A percentile compares a stretch with the other conserved stretches of the same genome.
Conservation (phyloP, 805 yeast species). For the Lachancea waltii region DNA sequence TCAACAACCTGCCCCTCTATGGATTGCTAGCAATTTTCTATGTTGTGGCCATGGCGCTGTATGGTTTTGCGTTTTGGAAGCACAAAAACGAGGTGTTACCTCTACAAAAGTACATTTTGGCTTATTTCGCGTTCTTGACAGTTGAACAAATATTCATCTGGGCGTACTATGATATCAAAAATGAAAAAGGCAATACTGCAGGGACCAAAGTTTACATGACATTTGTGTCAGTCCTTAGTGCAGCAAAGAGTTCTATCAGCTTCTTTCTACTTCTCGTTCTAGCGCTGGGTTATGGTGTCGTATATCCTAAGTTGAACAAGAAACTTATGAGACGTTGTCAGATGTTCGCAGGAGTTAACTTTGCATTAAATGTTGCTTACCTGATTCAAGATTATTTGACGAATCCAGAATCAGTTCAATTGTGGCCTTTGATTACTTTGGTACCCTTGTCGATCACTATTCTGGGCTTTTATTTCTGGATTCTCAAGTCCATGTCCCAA, state of each 20-base stretch:
- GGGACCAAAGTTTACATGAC: conserved; percentile 70
- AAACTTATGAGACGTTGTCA: conserved; percentile 67
- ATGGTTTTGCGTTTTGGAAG: conserved; percentile 77
- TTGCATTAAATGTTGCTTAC: conserved; percentile 47
- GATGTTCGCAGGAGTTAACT: conserved; percentile 50
- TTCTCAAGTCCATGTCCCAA: conserved; percentile 61
- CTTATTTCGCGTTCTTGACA: conserved; percentile 74
- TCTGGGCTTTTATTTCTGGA: conserved; percentile 65
- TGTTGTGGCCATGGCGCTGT: conserved; percentile 72
- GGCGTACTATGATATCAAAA: conserved; percentile 84
- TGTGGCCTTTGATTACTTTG: conserved; percentile 50
- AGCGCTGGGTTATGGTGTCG: conserved; percentile 91
- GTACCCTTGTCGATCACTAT: conserved; percentile 69
- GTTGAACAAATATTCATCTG: conserved; percentile 81
- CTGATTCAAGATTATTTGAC: conserved; percentile 48
- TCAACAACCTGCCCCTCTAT: conserved; percentile 84
- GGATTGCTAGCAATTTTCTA: conserved; percentile 81
- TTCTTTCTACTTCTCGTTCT: conserved; percentile 82
- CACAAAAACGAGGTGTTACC: conserved; percentile 84
- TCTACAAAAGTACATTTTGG: conserved; percentile 84
- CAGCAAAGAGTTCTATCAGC: conserved; percentile 78
- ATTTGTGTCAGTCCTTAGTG: conserved; percentile 70
- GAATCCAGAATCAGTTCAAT: conserved; percentile 43
- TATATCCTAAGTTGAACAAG: conserved; percentile 74
- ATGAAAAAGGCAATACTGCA: conserved; percentile 47